Base-by-base conservation (phyloP, 2,329 filamentous ascomycete species). In the Sclerotinia sclerotiorum region DNA sequence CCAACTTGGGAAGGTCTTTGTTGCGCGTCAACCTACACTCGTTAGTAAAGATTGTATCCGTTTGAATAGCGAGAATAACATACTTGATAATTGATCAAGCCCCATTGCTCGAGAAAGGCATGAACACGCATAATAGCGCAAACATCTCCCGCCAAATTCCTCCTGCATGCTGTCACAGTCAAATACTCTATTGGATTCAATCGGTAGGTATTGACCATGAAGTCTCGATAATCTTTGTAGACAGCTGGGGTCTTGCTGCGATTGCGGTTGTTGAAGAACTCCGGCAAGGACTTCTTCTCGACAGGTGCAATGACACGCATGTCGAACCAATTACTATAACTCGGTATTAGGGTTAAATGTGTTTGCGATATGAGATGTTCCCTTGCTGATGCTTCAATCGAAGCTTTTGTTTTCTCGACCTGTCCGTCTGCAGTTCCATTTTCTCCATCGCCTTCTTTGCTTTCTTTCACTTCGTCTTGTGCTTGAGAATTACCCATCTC, bases 81-180 rank as follows among this genome's bases (percentile, higher is more conserved):
- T 84, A 97, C 94, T 84, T 99, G 95, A 78, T 99, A 99, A 81
- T 99, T 99, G 79, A 99, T 97, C 76, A 99, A 83, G 10, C 95
- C 95, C 95, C 95, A 99, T 79, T 98, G 94, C 81, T 99, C 95
- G 48, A 99, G 85, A 81, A 99, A 99, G 21, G 93, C 91, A 80
- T 99, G 95, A 24, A 99, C 94, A 72, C 95, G 90, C 95, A 99
- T 99, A 75, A 99, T 99, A 51, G 95, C 94, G 81, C 95, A 99
- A 44, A 99, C 95, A 80, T 99, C 95, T 72, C 95, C 95, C 29
- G 95, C 95, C 77, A 99, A 81, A 79, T 99, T 99, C 73, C 95
- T 88, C 72, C 95, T 87, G 79, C 95, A 99, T 63, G 95, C 95
- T 15, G 95, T 99, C 67, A 99, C 94, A 6, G 95, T 99, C 67